Percentiles rank a stretch among this genome's conserved stretches.
phyloP scores from a whole-genome alignment of 148 eudicot genomes.

The Silene conica region DNA sequence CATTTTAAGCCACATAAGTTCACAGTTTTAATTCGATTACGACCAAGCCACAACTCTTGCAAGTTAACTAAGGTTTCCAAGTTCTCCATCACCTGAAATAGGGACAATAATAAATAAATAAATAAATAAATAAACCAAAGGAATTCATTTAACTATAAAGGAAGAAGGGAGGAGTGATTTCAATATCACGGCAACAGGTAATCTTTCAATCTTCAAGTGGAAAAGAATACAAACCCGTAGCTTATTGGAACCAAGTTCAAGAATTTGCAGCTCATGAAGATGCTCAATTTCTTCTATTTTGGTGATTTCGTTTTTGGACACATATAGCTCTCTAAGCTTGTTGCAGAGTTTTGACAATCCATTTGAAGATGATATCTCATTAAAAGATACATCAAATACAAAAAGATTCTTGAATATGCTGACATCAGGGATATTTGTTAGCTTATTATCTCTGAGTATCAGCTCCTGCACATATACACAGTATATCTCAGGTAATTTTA shows the following conservation, averaged over 20 bases:
- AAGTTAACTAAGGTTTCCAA: constrained; percentile 54
- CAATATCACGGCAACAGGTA: background rate
- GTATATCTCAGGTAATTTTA: background rate
- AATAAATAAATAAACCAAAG: background rate
- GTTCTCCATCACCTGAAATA: constrained; percentile 80
- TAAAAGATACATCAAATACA: constrained; percentile 91
- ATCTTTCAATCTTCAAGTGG: constrained; percentile 17
- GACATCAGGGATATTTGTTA: constrained; percentile 78
- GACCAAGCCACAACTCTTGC: constrained; percentile 96
- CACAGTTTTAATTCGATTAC: constrained; percentile 76
- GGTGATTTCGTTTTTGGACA: constrained; percentile 88
- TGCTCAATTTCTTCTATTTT: constrained; percentile 97
- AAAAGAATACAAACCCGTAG: constrained; percentile 61
- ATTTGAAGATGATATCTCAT: constrained; percentile 70
- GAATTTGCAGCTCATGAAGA: constrained; percentile 70
- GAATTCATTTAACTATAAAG: background rate
- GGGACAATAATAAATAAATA: background rate
- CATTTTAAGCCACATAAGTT: constrained; percentile 87
- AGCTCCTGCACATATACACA: constrained; percentile 63
- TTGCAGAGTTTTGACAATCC: constrained; percentile 73
- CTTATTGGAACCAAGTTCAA: constrained; percentile 95
- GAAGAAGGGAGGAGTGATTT: background rate
- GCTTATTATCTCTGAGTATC: constrained; percentile 83
- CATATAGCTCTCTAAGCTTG: constrained; percentile 76
- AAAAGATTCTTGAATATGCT: constrained; percentile 73